Conservation (phyloP, 768 basidiomycete species). For the Paxillus involutus region DNA sequence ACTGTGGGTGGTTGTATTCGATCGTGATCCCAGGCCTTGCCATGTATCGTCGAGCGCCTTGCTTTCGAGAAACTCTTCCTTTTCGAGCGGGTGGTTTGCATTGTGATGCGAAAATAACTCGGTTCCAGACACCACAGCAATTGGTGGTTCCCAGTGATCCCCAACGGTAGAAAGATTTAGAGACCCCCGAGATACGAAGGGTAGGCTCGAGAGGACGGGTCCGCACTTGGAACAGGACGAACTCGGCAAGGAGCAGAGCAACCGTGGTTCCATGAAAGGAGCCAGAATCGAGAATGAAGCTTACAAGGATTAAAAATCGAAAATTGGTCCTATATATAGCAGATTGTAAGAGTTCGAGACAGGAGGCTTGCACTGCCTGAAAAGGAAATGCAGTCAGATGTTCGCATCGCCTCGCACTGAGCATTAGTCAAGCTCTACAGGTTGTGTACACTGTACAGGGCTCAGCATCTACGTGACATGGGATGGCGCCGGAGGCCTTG, state of each 20-base stretch:
- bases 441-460: too few species aligned
- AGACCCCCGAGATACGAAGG: neutral
- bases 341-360: too few species aligned
- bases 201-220: neutral
- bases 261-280: neutral
- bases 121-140: neutral
- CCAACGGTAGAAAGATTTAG: neutral
- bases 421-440: too few species aligned
- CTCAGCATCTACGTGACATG: too few species aligned
- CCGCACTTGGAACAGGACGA: conserved; percentile 8
- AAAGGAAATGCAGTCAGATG: too few species aligned
- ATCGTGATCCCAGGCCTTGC: neutral
- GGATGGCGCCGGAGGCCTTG: too few species aligned
- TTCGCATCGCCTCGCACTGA: too few species aligned
- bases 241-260: neutral
- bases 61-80: neutral
- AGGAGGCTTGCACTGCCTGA: too few species aligned
- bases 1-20: neutral
- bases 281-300: too few species aligned
- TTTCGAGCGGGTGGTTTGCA: neutral
- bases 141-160: neutral
- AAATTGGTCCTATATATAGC: too few species aligned
- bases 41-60: neutral
- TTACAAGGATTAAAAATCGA: too few species aligned
- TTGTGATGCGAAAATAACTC: neutral